phyloP scores from a whole-genome alignment of 352 stramenopile genomes.

The Globisporangium parvum region DNA sequence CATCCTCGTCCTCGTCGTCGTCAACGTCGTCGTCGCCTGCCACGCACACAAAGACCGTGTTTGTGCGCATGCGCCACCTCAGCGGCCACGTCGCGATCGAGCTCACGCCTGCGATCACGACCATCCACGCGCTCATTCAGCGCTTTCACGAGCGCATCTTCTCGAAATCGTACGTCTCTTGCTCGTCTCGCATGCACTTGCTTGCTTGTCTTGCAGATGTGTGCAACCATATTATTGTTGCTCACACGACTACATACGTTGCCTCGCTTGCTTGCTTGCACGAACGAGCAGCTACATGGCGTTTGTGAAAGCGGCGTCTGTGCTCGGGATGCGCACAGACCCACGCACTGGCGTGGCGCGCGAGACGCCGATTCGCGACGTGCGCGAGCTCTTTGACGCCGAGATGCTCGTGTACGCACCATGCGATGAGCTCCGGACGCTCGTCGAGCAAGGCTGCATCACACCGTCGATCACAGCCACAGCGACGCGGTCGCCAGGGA shows the following conservation, averaged over 20 bases:
- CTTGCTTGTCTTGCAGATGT: slow-evolving; percentile 1
- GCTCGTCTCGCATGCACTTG: slow-evolving; percentile 1
- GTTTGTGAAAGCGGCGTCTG: slow-evolving; percentile 37
- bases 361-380: slow-evolving; percentile 36
- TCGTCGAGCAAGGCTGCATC: slow-evolving; percentile 68
- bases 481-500: slow-evolving; percentile 2
- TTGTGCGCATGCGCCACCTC: slow-evolving; percentile 70
- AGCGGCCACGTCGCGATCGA: slow-evolving; percentile 51
- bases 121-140: slow-evolving; percentile 44
- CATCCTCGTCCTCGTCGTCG: not conserved
- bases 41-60: slow-evolving; percentile 28
- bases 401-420: slow-evolving; percentile 69
- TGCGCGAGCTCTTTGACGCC: slow-evolving; percentile 42
- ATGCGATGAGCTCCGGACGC: slow-evolving; percentile 61
- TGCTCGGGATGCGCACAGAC: slow-evolving; percentile 38
- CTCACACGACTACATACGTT: not conserved
- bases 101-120: slow-evolving; percentile 27
- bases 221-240: slow-evolving; percentile 7
- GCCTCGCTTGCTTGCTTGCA: not conserved
- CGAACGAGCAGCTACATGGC: slow-evolving; percentile 20
- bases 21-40: not conserved
- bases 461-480: slow-evolving; percentile 35
- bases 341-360: slow-evolving; percentile 7
- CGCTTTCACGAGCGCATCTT: slow-evolving; percentile 72
- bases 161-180: slow-evolving; percentile 46